phyloP scores from a whole-genome alignment of 2,329 filamentous ascomycete species.

The Aspergillus terreus region DNA sequence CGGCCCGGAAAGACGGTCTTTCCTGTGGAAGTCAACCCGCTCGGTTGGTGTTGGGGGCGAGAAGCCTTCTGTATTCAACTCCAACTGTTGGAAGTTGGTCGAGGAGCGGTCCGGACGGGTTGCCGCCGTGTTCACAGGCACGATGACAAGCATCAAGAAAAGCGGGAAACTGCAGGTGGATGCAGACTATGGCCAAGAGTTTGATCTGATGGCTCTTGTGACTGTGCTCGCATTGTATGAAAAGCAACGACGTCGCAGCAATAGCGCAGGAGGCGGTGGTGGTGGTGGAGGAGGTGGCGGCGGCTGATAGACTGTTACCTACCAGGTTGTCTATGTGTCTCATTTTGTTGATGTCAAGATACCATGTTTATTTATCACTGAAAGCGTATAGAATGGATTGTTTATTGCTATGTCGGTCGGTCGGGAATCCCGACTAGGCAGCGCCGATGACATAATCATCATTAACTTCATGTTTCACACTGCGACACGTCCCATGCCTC shows the following conservation, averaged over 20 bases:
- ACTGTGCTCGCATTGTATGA: slow-evolving; percentile 25
- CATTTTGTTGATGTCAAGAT: background rate
- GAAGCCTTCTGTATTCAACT: slow-evolving; percentile 17
- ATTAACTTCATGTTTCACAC: background rate
- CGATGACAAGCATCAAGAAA: slow-evolving; percentile 25
- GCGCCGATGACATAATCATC: slow-evolving; percentile 5
- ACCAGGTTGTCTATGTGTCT: background rate
- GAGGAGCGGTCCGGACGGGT: slow-evolving; percentile 26
- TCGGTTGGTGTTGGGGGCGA: slow-evolving; percentile 25
- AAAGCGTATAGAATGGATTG: background rate
- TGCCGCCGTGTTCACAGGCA: slow-evolving; percentile 30
- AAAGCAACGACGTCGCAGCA: slow-evolving; percentile 17
- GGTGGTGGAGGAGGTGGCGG: slow-evolving; percentile 13
- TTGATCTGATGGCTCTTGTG: slow-evolving; percentile 29
- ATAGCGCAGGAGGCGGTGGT: slow-evolving; percentile 5
- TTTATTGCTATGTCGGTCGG: background rate
- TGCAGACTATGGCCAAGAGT: slow-evolving; percentile 22
- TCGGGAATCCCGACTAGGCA: no score
- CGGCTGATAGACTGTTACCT: background rate
- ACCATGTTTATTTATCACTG: slow-evolving; percentile 1
- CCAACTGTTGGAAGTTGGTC: slow-evolving; percentile 32
- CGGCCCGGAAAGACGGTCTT: slow-evolving; percentile 16
- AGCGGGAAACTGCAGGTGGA: slow-evolving; percentile 31
- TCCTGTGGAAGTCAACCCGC: slow-evolving; percentile 33
- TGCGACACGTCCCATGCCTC: background rate